Base-by-base conservation (phyloP, 2,329 filamentous ascomycete genomes). In the Gliomastix tumulicola region DNA sequence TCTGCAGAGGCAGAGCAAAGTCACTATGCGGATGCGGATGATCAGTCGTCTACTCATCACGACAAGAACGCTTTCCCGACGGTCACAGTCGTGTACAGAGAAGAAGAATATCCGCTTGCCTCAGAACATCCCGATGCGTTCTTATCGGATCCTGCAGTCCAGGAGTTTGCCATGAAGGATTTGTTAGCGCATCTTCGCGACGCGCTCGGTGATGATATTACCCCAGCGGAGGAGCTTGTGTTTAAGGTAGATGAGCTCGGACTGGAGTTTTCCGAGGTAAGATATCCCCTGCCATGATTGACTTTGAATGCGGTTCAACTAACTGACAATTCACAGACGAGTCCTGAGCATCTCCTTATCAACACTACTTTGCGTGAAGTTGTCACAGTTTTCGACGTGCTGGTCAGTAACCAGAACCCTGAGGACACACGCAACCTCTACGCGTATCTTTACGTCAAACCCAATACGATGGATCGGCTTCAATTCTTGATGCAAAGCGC, bases 261-360 rank as follows among this genome's bases (percentile, higher is more conserved):
- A 8, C 56, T 75, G 21, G 69, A 74, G 49, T 72, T 74, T 49
- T 57, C 66, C 16, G 69, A 74, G 56, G 68, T 69, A 55, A 44
- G 64, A 43, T 13, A 32, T 11, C 5, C 9, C 20, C 16, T 16
- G 30, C 19, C 34, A 18, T 6, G 10, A 13, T 9, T 3, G 34
- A 30, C 12, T 16, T 27, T 12, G 15, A 17, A 31, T 35, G 35
- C 54, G 63, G 49, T 63, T 48, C 7, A 21, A 9, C n/a, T 20
- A n/a, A 21, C 21, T 21, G 18, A 21, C 27, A 3, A 68, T 63
- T 60, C 62, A 21, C 56, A 50, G n/a, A n/a, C n/a, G n/a, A n/a
- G n/a, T 7, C 47, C 53, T n/a, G 49, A 45, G 12, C 56, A 61
- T 22, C 41, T 54, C 4, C 48, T 65, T 27, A 49, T 53, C 6